Percentiles rank a stretch among this genome's conserved stretches.
Conservation (phyloP, 2,329 filamentous ascomycete genomes). For the Phyllosticta citriasiana region DNA sequence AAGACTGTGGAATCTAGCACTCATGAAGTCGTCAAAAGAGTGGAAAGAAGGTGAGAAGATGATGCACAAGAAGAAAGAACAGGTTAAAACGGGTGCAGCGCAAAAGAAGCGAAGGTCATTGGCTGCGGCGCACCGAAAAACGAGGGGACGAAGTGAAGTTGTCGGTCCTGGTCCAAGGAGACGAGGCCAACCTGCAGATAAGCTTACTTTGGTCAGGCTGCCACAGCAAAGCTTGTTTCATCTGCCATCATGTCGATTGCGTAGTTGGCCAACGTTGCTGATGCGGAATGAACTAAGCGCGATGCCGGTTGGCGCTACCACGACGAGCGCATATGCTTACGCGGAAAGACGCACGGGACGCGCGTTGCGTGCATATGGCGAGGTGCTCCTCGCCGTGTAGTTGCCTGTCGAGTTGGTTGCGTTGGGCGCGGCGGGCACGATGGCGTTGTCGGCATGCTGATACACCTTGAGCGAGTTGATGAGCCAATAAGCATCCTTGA, state of each 20-base stretch:
- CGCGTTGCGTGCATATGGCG: not conserved
- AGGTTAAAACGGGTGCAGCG: too few relatives aligned
- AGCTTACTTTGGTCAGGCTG: not conserved
- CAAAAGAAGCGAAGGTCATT: not conserved
- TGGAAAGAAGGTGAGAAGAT: not conserved
- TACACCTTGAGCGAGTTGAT: conserved; percentile 41
- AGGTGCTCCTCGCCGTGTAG: not conserved
- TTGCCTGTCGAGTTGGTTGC: not conserved
- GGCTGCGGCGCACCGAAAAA: not conserved
- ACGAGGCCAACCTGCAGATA: not conserved
- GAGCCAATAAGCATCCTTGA: conserved; percentile 65
- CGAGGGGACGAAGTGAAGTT: not conserved
- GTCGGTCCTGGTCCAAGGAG: too few relatives aligned
- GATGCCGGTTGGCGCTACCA: too few relatives aligned
- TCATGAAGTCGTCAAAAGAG: not conserved
- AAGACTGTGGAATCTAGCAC: not conserved
- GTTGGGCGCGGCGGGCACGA: not conserved
- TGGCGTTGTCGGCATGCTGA: conserved; percentile 4
- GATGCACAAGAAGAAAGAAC: not conserved
- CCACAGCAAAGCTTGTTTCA: too few relatives aligned
- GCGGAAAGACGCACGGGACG: not conserved
- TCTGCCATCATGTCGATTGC: too few relatives aligned
- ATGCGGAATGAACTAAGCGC: too few relatives aligned
- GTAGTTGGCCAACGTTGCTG: too few relatives aligned
- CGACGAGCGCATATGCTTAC: not conserved